Evolutionary conservation across 2,329 filamentous ascomycete species (phyloP).

Genomic region (Hawksworthiomyces lignivorus): DNA sequence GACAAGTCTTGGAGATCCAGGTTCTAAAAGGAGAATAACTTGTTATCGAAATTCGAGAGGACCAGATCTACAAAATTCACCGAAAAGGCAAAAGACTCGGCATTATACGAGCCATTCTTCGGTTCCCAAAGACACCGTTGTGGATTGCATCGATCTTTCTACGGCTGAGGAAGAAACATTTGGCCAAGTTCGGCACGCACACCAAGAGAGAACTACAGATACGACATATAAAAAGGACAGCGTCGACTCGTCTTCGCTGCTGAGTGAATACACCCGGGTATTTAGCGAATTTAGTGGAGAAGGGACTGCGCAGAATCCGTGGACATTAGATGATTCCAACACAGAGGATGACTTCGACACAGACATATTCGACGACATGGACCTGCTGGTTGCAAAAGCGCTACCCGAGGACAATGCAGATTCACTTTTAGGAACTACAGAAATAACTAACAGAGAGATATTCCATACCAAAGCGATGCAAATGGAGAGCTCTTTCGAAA

Average conservation of each 20-base stretch:
- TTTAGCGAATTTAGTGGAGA: neutral
- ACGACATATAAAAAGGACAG: neutral
- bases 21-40: no score
- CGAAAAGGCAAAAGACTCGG: neutral
- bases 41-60: no score
- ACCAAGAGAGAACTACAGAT: neutral
- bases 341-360: constrained; percentile 11
- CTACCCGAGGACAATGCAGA: neutral
- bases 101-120: neutral
- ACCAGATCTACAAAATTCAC: neutral
- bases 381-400: neutral
- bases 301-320: constrained; percentile 3
- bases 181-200: neutral
- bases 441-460: no score
- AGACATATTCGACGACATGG: constrained; percentile 14
- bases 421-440: neutral
- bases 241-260: constrained; percentile 1
- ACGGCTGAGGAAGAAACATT: constrained; percentile 1
- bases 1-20: no score
- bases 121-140: neutral
- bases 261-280: neutral
- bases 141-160: constrained; percentile 14
- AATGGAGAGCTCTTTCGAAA: no score
- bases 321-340: constrained; percentile 4
- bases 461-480: no score